Evolutionary conservation across 257 asterid species (phyloP).

Genomic region (Solanum lycopersicoides): DNA sequence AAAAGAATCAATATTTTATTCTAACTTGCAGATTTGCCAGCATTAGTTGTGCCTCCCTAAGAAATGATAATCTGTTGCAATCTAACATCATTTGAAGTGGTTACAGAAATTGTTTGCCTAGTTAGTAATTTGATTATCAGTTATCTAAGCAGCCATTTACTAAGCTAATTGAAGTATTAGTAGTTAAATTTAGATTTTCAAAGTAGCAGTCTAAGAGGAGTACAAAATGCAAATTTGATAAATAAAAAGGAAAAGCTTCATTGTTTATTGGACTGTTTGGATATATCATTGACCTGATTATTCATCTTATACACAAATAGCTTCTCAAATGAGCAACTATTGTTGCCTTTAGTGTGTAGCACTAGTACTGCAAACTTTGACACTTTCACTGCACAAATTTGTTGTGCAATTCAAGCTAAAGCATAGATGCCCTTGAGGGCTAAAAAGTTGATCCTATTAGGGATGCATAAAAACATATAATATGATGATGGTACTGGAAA

Average conservation of each 20-base stretch:
- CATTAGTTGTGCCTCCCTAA: background rate
- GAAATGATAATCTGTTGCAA: background rate
- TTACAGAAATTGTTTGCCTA: background rate
- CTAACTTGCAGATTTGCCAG: background rate
- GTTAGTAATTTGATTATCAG: background rate
- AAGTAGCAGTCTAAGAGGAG: too few relatives aligned
- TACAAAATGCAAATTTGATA: too few relatives aligned
- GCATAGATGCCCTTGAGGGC: background rate
- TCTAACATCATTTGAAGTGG: background rate
- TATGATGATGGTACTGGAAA: background rate
- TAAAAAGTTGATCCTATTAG: background rate
- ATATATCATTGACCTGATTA: too few relatives aligned
- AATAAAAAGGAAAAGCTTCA: too few relatives aligned
- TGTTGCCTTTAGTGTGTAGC: background rate
- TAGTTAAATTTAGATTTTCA: too few relatives aligned
- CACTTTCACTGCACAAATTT: background rate
- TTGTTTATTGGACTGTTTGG: too few relatives aligned
- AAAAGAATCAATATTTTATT: background rate
- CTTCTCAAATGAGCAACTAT: too few relatives aligned
- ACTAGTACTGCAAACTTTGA: background rate
- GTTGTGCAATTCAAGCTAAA: background rate
- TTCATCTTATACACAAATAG: too few relatives aligned
- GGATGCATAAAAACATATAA: background rate
- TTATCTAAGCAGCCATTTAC: too few relatives aligned
- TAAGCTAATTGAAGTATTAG: too few relatives aligned